phyloP scores from a whole-genome alignment of 1,284 basidiomycete species.

The Cutaneotrichosporon daszewskae region DNA sequence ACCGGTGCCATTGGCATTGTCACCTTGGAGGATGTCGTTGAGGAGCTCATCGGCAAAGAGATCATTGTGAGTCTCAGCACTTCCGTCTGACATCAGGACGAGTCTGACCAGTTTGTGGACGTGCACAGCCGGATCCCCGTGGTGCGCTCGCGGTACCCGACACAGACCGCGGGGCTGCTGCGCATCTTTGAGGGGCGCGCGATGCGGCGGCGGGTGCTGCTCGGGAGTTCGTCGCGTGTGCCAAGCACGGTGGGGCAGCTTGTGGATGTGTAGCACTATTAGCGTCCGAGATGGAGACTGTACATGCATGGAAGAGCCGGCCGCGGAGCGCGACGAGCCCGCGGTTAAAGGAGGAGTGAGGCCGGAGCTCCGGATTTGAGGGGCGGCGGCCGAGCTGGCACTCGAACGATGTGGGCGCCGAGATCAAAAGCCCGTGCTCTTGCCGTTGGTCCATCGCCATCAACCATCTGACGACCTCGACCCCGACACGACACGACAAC shows the following conservation, averaged over 20 bases:
- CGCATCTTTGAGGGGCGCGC: conserved; percentile 39
- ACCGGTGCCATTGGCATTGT: conserved; percentile 69
- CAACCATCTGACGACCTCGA: not conserved
- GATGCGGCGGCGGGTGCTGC: not conserved
- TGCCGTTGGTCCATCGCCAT: not conserved
- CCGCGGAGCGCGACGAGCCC: no score
- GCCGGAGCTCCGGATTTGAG: no score
- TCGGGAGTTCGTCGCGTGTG: not conserved
- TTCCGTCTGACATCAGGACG: conserved; percentile 26
- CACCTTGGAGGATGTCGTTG: conserved; percentile 53
- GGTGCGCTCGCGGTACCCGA: conserved; percentile 6
- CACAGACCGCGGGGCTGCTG: conserved; percentile 22
- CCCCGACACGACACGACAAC: not conserved
- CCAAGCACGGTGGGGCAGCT: not conserved
- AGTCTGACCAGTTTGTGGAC: conserved; percentile 43
- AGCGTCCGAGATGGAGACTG: not conserved
- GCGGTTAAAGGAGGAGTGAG: no score
- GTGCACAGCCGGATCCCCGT: conserved; percentile 30
- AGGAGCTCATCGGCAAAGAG: conserved; percentile 44
- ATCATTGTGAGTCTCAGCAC: conserved; percentile 40
- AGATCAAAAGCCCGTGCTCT: no score
- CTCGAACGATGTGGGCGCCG: no score
- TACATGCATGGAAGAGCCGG: no score
- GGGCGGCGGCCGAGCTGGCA: no score
- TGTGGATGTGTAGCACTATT: not conserved